Conservation (phyloP, 2,329 filamentous ascomycete species). For the Aspergillus udagawae region DNA sequence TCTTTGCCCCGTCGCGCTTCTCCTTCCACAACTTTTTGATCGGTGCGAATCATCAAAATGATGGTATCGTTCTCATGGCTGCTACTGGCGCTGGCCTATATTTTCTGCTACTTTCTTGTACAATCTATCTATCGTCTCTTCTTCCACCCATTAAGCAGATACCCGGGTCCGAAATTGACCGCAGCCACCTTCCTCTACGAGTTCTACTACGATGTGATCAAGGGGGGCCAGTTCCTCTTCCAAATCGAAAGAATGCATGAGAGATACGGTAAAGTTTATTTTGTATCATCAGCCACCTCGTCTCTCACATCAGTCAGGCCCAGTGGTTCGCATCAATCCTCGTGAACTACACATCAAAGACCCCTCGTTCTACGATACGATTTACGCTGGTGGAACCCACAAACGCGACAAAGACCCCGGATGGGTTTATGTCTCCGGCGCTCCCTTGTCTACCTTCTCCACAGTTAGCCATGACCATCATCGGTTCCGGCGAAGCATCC, state of each 20-base stretch:
- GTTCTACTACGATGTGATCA: slow-evolving; percentile 25
- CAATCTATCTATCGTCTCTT: slow-evolving; percentile 21
- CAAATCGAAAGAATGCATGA: slow-evolving; percentile 22
- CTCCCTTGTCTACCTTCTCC: slow-evolving; percentile 18
- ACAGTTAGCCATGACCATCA: slow-evolving; percentile 42
- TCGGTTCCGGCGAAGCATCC: slow-evolving; percentile 36
- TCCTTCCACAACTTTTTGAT: too few relatives aligned
- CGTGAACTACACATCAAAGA: slow-evolving; percentile 36
- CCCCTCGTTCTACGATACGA: slow-evolving; percentile 29
- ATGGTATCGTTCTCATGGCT: too few relatives aligned
- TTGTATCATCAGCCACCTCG: neutral
- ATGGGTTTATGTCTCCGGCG: slow-evolving; percentile 8
- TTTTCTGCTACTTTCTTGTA: too few relatives aligned
- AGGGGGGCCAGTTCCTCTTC: slow-evolving; percentile 19
- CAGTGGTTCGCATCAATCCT: slow-evolving; percentile 35
- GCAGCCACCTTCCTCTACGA: slow-evolving; percentile 26
- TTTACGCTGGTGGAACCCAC: slow-evolving; percentile 22
- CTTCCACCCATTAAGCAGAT: slow-evolving; percentile 27
- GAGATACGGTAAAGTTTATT: slow-evolving; percentile 19
- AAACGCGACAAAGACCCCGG: slow-evolving; percentile 22
- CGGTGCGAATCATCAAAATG: too few relatives aligned
- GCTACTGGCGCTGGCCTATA: too few relatives aligned
- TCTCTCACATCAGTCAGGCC: slow-evolving; percentile 16
- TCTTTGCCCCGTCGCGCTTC: too few relatives aligned
- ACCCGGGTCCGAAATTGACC: slow-evolving; percentile 31